Percentiles rank a stretch among this genome's conserved stretches.
Evolutionary conservation across 2,329 filamentous ascomycete species (phyloP).

Genomic region (Colletotrichum neosansevieriae): DNA sequence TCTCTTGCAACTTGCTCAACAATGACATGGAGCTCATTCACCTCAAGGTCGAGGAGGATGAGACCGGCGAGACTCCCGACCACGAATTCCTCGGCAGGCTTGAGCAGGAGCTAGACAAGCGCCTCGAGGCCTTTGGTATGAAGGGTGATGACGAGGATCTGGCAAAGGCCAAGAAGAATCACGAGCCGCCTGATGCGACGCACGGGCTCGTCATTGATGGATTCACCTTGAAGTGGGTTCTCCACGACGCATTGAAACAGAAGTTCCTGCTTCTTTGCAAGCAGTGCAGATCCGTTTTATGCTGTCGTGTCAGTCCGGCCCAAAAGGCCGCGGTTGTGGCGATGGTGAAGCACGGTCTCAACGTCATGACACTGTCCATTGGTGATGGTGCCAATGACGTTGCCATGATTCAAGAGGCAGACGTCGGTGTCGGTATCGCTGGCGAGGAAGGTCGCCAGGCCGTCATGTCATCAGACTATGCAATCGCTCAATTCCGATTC

Average conservation of each 20-base stretch:
- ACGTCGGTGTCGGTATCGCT: slow-evolving; percentile 96
- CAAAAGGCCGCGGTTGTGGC: slow-evolving; percentile 97
- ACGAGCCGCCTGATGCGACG: slow-evolving; percentile 86
- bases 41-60: slow-evolving; percentile 85
- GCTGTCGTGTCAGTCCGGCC: slow-evolving; percentile 95
- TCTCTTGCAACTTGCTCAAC: slow-evolving; percentile 96
- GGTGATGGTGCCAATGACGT: slow-evolving; percentile 97
- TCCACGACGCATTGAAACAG: slow-evolving; percentile 85
- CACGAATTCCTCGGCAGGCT: slow-evolving; percentile 68
- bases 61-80: slow-evolving; percentile 60
- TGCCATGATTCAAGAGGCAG: slow-evolving; percentile 97
- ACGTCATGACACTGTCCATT: slow-evolving; percentile 95
- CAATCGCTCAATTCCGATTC: slow-evolving; percentile 93
- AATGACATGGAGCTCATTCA: slow-evolving; percentile 98
- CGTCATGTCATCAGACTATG: slow-evolving; percentile 96
- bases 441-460: slow-evolving; percentile 93
- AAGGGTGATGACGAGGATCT: slow-evolving; percentile 90
- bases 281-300: slow-evolving; percentile 95
- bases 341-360: slow-evolving; percentile 93
- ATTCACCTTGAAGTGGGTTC: slow-evolving; percentile 88
- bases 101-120: slow-evolving; percentile 78
- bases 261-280: slow-evolving; percentile 97
- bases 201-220: slow-evolving; percentile 96
- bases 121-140: slow-evolving; percentile 79
- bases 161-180: slow-evolving; percentile 80